phyloP scores from a whole-genome alignment of 768 basidiomycete genomes.

The Leucosporidium creatinivorum region DNA sequence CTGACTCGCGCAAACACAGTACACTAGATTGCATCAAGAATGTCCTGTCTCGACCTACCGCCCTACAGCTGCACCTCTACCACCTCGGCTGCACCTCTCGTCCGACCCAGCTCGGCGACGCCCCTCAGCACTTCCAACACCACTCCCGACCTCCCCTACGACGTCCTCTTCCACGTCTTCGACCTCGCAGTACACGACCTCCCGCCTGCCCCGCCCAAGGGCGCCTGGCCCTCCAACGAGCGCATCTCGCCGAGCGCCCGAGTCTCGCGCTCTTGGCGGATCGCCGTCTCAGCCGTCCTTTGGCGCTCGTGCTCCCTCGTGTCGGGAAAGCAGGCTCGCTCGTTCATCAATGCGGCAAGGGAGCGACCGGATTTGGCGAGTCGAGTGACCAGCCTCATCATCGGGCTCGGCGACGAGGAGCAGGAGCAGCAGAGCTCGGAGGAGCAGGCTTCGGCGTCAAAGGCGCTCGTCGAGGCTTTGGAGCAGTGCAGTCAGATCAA shows the following conservation, averaged over 20 bases:
- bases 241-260: not conserved
- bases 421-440: not conserved
- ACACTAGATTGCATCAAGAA: no score
- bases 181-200: not conserved
- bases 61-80: not conserved
- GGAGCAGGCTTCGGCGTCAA: not conserved
- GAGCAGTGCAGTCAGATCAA: not conserved
- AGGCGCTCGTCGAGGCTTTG: not conserved
- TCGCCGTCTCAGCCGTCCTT: not conserved
- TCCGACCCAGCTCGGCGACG: not conserved
- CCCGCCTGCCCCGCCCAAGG: not conserved
- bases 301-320: not conserved
- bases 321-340: not conserved
- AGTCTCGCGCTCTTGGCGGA: not conserved
- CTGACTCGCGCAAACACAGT: no score
- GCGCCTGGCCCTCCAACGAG: not conserved
- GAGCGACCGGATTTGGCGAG: not conserved
- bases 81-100: not conserved
- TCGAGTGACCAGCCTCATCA: not conserved
- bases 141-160: not conserved
- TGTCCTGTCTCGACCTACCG: not conserved
- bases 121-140: no score
- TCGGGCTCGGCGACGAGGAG: not conserved
- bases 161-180: not conserved
- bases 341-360: not conserved